Base-by-base conservation (phyloP, 2,329 filamentous ascomycete species). In the Metarhizium brunneum region DNA sequence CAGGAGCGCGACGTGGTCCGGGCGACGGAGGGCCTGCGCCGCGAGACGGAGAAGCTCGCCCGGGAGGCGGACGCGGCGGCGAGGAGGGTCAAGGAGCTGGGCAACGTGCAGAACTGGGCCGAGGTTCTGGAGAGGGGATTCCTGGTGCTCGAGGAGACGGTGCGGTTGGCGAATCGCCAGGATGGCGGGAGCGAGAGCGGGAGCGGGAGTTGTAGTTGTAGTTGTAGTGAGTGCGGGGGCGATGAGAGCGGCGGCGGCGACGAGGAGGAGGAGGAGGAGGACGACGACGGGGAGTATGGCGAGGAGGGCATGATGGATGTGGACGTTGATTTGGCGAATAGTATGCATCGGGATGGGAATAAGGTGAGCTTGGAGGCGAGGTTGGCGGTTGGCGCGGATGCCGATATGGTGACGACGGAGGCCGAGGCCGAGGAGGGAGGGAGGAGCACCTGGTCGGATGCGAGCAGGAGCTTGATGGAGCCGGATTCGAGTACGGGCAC, bases 21-120 rank as follows among this genome's bases (percentile, higher is more conserved):
- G 57, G 83, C 84, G 58, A 84, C 84, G 6, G 79, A 76, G 1
- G 78, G 69, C 2, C 70, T 91, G 67, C 73, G 79, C 51, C 78
- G 78, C 61, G 85, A 90, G 67, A 85, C 80, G 52, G 82, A 85
- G 58, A 80, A 82, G 69, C 78, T 89, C 65, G 79, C 82, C 61
- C 79, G 79, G 61, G 75, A 89, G 62, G 83, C 84, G 5, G 80
- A 81, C 61, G 78, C 77, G 56, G 84, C 85, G 40, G 80, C 81
- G 49, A 78, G 79, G 60, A 79, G 78, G 64, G 73, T 92, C 57
- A 92, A 91, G 73, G 88, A 91, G 76, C 75, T 91, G 58, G 88
- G 88, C 29, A 85, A 91, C 66, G 81, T 92, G 66, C 88, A 92
- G 76, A 92, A 92, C 69, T 94, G 88, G 88, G 87, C 88, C 25